Evolutionary conservation across 2,329 filamentous ascomycete species (phyloP).

Genomic region (Arachnopeziza araneosa): DNA sequence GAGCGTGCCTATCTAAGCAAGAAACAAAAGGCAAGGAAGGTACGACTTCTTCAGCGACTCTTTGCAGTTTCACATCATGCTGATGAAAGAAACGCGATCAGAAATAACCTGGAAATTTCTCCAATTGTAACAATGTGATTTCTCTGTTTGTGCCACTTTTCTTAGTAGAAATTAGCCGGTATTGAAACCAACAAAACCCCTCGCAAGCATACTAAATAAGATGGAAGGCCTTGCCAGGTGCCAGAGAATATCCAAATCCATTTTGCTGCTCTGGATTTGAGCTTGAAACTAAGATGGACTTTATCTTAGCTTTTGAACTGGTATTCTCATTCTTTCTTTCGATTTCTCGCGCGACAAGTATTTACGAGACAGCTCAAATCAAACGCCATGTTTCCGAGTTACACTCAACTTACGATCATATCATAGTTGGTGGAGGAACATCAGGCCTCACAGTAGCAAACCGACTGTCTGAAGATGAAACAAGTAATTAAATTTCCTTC

Average conservation of each 20-base stretch:
- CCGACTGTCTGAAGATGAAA: slow-evolving; percentile 33
- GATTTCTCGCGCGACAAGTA: neutral
- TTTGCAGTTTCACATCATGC: too few relatives aligned
- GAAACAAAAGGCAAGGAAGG: too few relatives aligned
- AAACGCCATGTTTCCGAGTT: neutral
- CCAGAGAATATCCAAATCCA: neutral
- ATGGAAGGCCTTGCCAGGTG: too few relatives aligned
- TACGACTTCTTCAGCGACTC: too few relatives aligned
- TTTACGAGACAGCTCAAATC: neutral
- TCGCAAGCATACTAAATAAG: too few relatives aligned
- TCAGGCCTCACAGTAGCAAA: slow-evolving; percentile 36
- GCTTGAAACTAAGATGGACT: neutral
- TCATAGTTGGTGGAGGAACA: slow-evolving; percentile 39
- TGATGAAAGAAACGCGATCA: too few relatives aligned
- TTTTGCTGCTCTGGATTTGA: neutral
- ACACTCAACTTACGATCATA: slow-evolving; percentile 28
- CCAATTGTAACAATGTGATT: neutral
- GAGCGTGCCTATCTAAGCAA: too few relatives aligned
- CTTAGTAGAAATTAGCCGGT: neutral
- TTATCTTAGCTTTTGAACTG: neutral
- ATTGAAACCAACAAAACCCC: neutral
- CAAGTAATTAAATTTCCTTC: neutral
- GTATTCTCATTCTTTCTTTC: neutral
- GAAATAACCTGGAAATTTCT: too few relatives aligned
- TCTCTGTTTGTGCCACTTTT: neutral